These are phyloP conservation scores for Fusarium buharicum DNA, from an alignment of 2,329 filamentous ascomycete genomes.

Conservation along the genomic window DNA sequence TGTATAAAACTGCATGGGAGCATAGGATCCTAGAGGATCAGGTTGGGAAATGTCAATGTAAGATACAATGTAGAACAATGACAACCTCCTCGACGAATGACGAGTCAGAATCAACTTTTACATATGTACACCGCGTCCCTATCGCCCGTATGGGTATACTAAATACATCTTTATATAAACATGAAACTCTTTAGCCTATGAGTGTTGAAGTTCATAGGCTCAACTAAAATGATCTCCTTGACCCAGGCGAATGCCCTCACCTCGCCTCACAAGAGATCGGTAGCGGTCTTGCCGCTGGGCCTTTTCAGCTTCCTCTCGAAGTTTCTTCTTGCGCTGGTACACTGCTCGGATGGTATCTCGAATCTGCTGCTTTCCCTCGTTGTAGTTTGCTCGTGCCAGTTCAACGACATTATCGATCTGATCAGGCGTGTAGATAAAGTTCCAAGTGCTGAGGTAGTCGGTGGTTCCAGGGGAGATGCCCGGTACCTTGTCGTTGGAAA, in stretches of 20 bases:
- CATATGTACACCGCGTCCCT: constrained; percentile 28
- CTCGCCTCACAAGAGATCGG: constrained; percentile 60
- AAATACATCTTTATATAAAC: constrained; percentile 21
- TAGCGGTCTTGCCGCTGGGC: constrained; percentile 53
- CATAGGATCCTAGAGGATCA: constrained; percentile 37
- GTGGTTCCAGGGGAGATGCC: constrained; percentile 84
- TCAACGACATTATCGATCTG: constrained; percentile 87
- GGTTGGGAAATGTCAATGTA: constrained; percentile 50
- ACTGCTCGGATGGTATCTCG: constrained; percentile 84
- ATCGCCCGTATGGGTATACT: constrained; percentile 32
- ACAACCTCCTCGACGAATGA: constrained; percentile 41
- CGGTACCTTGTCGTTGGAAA: constrained; percentile 81
- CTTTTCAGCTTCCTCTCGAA: constrained; percentile 65
- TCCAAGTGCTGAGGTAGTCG: constrained; percentile 96
- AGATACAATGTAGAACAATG: constrained; percentile 54
- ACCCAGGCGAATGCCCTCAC: constrained; percentile 65
- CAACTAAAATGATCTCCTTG: constrained; percentile 73
- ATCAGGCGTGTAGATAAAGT: constrained; percentile 93
- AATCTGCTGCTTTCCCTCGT: constrained; percentile 82
- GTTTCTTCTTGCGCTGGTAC: constrained; percentile 87
- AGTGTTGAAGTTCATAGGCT: constrained; percentile 15
- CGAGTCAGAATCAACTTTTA: constrained; percentile 41
- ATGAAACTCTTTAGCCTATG: constrained; percentile 1
- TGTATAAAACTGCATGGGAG: constrained; percentile 49
- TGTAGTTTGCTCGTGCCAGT: constrained; percentile 86